phyloP scores from a whole-genome alignment of 495 filamentous ascomycete species.

The Xylaria longipes region DNA sequence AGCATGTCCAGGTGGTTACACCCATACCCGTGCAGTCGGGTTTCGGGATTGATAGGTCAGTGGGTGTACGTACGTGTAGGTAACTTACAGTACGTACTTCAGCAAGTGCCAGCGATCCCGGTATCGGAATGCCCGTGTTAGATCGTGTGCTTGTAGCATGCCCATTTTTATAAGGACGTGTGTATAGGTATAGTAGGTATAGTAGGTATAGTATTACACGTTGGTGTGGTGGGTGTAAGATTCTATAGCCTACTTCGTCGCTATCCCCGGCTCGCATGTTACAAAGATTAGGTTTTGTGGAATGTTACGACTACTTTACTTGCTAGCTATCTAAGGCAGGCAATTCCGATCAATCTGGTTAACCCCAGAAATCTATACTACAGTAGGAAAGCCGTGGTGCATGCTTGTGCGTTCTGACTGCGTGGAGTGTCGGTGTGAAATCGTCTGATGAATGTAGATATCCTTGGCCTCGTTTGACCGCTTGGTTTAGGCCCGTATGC shows the following conservation, averaged over 20 bases:
- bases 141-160: not conserved
- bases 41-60: not conserved
- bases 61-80: too few species aligned
- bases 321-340: too few species aligned
- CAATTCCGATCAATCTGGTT: not conserved
- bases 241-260: constrained; percentile 3
- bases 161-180: not conserved
- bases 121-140: not conserved
- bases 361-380: not conserved
- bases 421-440: constrained; percentile 17
- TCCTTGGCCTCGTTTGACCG: constrained; percentile 19
- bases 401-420: not conserved
- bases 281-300: not conserved
- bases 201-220: too few species aligned
- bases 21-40: not conserved
- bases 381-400: not conserved
- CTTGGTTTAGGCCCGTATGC: constrained; percentile 1
- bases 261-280: not conserved
- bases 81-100: not conserved
- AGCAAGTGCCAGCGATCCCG: constrained; percentile 11
- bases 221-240: constrained; percentile 1
- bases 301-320: constrained; percentile 6
- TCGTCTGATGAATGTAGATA: constrained; percentile 9
- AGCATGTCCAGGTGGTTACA: too few species aligned
- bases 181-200: not conserved